phyloP scores from a whole-genome alignment of 139 green algal species.

The Chlorella vulgaris region DNA sequence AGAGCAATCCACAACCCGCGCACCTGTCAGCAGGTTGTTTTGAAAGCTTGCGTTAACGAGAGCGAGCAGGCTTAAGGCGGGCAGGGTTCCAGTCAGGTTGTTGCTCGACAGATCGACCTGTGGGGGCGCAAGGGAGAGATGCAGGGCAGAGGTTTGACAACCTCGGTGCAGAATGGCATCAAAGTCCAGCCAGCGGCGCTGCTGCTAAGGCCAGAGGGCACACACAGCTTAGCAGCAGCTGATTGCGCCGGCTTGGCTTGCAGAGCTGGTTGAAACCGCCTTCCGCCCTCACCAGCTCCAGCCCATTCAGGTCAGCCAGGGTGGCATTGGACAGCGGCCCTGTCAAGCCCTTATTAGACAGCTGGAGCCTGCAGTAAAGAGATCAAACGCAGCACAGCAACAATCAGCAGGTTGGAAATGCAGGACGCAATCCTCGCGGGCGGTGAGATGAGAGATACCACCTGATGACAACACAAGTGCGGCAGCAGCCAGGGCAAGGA shows the following conservation, averaged over 20 bases:
- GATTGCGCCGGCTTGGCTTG: too few relatives aligned
- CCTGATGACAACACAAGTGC: too few relatives aligned
- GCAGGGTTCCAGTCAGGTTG: conserved; percentile 8
- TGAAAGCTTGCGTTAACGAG: conserved; percentile 7
- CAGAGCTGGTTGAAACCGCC: too few relatives aligned
- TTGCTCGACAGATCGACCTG: conserved; percentile 43
- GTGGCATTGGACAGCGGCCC: conserved; percentile 17
- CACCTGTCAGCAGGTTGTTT: conserved; percentile 18
- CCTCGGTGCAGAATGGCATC: too few relatives aligned
- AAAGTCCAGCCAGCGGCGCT: too few relatives aligned
- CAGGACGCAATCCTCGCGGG: too few relatives aligned
- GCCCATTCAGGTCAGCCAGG: conserved; percentile 4
- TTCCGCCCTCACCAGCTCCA: not conserved
- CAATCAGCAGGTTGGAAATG: too few relatives aligned
- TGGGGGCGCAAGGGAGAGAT: not conserved
- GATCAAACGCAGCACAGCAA: too few relatives aligned
- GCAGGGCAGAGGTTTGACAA: not conserved
- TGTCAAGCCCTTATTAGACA: conserved; percentile 2
- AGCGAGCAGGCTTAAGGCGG: not conserved
- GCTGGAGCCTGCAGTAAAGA: conserved; percentile 1
- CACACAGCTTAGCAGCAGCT: too few relatives aligned
- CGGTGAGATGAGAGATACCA: too few relatives aligned
- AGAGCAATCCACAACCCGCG: too few relatives aligned
- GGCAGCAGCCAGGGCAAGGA: not conserved
- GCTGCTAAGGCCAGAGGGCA: too few relatives aligned